Evolutionary conservation across 345 rosid genomes (phyloP).

Genomic region (Stellera chamaejasme): DNA sequence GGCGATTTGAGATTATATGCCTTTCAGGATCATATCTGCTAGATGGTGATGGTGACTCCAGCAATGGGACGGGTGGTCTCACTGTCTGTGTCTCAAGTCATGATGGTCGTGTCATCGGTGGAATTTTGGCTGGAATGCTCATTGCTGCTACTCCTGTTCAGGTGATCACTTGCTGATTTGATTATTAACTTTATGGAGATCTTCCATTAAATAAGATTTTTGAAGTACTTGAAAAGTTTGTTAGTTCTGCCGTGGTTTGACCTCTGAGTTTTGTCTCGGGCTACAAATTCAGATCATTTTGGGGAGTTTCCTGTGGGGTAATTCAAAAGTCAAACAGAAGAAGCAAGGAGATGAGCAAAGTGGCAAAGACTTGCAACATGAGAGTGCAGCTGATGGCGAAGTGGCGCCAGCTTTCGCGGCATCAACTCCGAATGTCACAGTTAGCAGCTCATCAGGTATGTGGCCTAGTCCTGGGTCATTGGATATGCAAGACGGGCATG

Average conservation of each 20-base stretch:
- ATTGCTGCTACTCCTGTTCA: slow-evolving; percentile 89
- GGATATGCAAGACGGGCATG: slow-evolving; percentile 60
- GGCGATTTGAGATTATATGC: slow-evolving; percentile 84
- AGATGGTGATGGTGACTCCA: slow-evolving; percentile 31
- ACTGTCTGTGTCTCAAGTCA: slow-evolving; percentile 91
- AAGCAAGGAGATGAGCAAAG: slow-evolving; percentile 41
- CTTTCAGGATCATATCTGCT: slow-evolving; percentile 69
- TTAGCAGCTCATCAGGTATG: slow-evolving; percentile 39
- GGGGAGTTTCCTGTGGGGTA: slow-evolving; percentile 87
- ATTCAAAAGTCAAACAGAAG: slow-evolving; percentile 63
- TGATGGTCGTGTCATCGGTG: slow-evolving; percentile 91
- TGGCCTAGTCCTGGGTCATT: slow-evolving; percentile 72
- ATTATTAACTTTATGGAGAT: not conserved
- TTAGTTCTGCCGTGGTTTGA: not conserved
- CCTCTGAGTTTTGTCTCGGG: not conserved
- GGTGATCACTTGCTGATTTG: slow-evolving; percentile 24
- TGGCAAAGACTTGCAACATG: slow-evolving; percentile 34
- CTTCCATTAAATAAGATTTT: too few relatives aligned
- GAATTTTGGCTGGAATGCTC: slow-evolving; percentile 84
- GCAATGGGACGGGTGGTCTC: slow-evolving; percentile 58
- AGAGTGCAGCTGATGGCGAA: slow-evolving; percentile 28
- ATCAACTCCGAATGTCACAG: slow-evolving; percentile 54
- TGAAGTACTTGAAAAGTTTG: too few relatives aligned
- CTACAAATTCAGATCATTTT: slow-evolving; percentile 52
- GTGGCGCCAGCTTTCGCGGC: slow-evolving; percentile 18